Evolutionary conservation across 2,329 filamentous ascomycete genomes (phyloP).

Genomic region (Penicillium olsonii): DNA sequence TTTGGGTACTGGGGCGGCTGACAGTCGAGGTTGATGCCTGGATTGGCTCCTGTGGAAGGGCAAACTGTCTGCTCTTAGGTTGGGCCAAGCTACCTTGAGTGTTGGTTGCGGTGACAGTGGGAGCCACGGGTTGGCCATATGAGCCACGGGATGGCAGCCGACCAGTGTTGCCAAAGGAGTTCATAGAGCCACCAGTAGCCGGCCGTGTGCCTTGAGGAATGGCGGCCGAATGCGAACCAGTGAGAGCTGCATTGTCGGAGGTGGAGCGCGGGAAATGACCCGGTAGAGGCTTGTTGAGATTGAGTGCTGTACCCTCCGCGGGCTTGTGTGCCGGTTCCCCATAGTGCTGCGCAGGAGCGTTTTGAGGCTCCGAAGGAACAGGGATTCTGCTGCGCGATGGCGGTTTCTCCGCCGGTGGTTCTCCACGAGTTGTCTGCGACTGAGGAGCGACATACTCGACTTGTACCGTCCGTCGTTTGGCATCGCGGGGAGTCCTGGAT

Average conservation of each 20-base stretch:
- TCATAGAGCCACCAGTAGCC: slow-evolving; percentile 78
- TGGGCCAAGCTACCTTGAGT: slow-evolving; percentile 88
- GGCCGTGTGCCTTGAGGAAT: slow-evolving; percentile 60
- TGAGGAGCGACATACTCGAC: slow-evolving; percentile 95
- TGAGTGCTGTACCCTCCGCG: slow-evolving; percentile 16
- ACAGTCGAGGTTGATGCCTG: slow-evolving; percentile 55
- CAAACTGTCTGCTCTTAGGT: slow-evolving; percentile 69
- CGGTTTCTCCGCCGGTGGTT: slow-evolving; percentile 29
- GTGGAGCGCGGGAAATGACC: slow-evolving; percentile 56
- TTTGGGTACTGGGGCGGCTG: slow-evolving; percentile 62
- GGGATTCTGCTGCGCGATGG: slow-evolving; percentile 14
- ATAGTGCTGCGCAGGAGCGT: slow-evolving; percentile 7
- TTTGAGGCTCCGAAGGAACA: slow-evolving; percentile 8
- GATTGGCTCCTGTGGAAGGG: slow-evolving; percentile 60
- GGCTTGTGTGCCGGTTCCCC: slow-evolving; percentile 3
- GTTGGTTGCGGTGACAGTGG: slow-evolving; percentile 84
- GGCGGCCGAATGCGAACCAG: slow-evolving; percentile 45
- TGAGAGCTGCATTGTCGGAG: slow-evolving; percentile 60
- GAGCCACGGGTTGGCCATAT: slow-evolving; percentile 85
- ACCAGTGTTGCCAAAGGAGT: slow-evolving; percentile 57
- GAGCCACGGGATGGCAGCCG: slow-evolving; percentile 73
- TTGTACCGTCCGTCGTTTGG: slow-evolving; percentile 91
- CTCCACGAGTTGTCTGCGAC: slow-evolving; percentile 78
- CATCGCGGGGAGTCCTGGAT: slow-evolving; percentile 70
- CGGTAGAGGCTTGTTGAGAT: slow-evolving; percentile 43